Percentiles rank a stretch among this genome's conserved stretches.
phyloP scores from a whole-genome alignment of 2,329 filamentous ascomycete species.

The Arthrobotrys pseudoclavata region DNA sequence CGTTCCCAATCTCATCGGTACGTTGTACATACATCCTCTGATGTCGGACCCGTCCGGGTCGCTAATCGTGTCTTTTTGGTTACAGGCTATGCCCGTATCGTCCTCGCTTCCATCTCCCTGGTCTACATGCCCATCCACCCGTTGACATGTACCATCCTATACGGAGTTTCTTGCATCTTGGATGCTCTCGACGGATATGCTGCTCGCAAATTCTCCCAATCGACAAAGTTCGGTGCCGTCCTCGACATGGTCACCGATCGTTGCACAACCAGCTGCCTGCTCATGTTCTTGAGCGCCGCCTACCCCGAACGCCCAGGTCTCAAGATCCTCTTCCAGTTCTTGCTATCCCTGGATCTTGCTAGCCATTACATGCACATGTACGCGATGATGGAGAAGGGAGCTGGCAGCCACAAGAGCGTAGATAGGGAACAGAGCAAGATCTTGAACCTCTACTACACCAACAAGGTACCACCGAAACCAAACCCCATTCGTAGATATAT shows the following conservation, averaged over 20 bases:
- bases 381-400: constrained; percentile 63
- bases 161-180: constrained; percentile 93
- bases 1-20: constrained; percentile 75
- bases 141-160: constrained; percentile 91
- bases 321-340: constrained; percentile 91
- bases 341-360: constrained; percentile 92
- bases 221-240: constrained; percentile 94
- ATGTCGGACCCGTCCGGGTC: not conserved
- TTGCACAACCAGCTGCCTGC: constrained; percentile 93
- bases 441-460: constrained; percentile 95
- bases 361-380: constrained; percentile 99
- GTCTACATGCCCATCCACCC: constrained; percentile 99
- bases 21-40: constrained; percentile 1
- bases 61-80: constrained; percentile 16
- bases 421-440: constrained; percentile 89
- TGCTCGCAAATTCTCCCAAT: constrained; percentile 88
- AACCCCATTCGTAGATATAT: constrained; percentile 11
- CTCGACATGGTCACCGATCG: constrained; percentile 99
- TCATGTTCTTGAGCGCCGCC: constrained; percentile 93
- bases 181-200: constrained; percentile 95
- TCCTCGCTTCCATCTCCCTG: constrained; percentile 88
- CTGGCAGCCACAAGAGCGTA: constrained; percentile 87
- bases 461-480: constrained; percentile 75
- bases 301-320: constrained; percentile 80
- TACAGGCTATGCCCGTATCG: constrained; percentile 80